Percentiles rank a stretch among this genome's conserved stretches.
phyloP scores from a whole-genome alignment of 83 land plant genomes.

The Picea engelmannii region DNA sequence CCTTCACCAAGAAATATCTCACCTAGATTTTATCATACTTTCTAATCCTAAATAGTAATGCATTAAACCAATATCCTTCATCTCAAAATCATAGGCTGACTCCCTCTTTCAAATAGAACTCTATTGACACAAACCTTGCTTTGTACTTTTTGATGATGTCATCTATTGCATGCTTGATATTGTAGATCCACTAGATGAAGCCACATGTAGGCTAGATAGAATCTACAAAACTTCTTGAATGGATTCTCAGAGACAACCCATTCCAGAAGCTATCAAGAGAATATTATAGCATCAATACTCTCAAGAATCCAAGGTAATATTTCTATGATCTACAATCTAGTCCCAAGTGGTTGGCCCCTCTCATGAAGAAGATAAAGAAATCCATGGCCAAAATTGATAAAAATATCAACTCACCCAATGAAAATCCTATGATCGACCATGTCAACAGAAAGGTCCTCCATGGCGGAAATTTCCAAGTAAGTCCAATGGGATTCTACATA shows the following conservation, averaged over 20 bases:
- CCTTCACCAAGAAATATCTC: too few relatives aligned
- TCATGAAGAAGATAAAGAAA: conserved; percentile 48
- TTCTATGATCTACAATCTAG: conserved; percentile 70
- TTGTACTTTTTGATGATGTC: too few relatives aligned
- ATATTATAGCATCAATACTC: conserved; percentile 47
- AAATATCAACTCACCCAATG: conserved; percentile 65
- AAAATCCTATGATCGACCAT: conserved; percentile 52
- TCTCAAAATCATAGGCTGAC: too few relatives aligned
- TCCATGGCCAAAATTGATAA: conserved; percentile 49
- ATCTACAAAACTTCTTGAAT: conserved; percentile 61
- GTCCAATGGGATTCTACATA: not conserved
- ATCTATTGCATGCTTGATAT: too few relatives aligned
- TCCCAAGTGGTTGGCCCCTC: conserved; percentile 70
- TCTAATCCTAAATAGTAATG: too few relatives aligned
- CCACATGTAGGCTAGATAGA: conserved; percentile 76
- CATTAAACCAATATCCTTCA: too few relatives aligned
- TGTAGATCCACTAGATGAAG: conserved; percentile 27
- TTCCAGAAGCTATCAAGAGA: not conserved
- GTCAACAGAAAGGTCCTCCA: not conserved
- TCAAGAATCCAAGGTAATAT: conserved; percentile 66
- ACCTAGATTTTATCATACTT: too few relatives aligned
- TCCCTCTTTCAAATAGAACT: too few relatives aligned
- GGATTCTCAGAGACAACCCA: not conserved
- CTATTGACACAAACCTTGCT: too few relatives aligned
- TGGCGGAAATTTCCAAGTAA: conserved; percentile 28